These are phyloP conservation scores for Lentinula boryana DNA, from an alignment of 768 basidiomycete genomes.

Conservation along the genomic window DNA sequence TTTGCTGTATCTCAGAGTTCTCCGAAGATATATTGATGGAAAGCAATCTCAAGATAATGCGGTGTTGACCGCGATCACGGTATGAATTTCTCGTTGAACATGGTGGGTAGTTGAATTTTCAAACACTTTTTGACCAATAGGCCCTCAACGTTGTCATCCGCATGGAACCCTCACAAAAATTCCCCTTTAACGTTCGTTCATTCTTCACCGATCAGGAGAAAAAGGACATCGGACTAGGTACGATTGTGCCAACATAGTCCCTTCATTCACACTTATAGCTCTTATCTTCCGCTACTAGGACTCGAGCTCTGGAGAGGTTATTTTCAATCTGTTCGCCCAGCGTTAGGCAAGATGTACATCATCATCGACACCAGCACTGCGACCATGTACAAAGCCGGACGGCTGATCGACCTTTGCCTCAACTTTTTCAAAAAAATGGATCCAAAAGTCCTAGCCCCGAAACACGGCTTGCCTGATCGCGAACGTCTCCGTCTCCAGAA, in stretches of 20 bases:
- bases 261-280: constrained; percentile 17
- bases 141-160: constrained; percentile 68
- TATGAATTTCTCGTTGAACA: constrained; percentile 15
- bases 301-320: constrained; percentile 68
- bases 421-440: constrained; percentile 35
- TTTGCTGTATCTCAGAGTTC: constrained; percentile 31
- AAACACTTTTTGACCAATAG: constrained; percentile 20
- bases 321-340: constrained; percentile 67
- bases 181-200: constrained; percentile 66
- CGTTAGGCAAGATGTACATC: constrained; percentile 51
- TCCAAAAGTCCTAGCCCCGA: constrained; percentile 30
- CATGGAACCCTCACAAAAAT: constrained; percentile 61
- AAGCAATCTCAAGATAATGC: constrained; percentile 58
- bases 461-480: constrained; percentile 44
- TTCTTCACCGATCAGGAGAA: constrained; percentile 61
- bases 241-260: neutral
- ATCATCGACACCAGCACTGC: constrained; percentile 73
- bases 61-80: constrained; percentile 63
- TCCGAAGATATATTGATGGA: constrained; percentile 53
- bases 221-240: constrained; percentile 30
- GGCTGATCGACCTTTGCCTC: constrained; percentile 45
- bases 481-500: constrained; percentile 49
- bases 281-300: constrained; percentile 28
- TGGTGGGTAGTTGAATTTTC: too few species aligned
- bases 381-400: constrained; percentile 62